Base-by-base conservation (phyloP, 192 early-diverging fungal genomes). In the Geranomyces variabilis region DNA sequence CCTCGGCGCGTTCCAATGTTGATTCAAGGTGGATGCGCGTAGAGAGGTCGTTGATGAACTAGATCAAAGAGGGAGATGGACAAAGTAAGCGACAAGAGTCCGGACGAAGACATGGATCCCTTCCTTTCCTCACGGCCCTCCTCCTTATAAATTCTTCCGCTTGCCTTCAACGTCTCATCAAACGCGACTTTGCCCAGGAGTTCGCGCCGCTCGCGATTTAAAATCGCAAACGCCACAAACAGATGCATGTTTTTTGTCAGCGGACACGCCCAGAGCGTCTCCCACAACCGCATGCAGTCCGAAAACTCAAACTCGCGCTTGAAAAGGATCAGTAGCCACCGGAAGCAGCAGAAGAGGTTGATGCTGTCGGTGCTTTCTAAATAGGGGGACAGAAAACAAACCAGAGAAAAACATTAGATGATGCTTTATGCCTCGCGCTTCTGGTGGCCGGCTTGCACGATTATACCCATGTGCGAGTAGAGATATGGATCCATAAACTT, bases 311-410 rank as follows among this genome's bases (percentile, higher is more conserved):
- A 97, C 78, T 99, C 97, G 51, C 97, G 89, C 78, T 99, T 99
- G 77, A 96, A 99, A 82, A 92, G 92, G 31, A 99, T 89, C 43
- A 99, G 74, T 21, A 99, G 81, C 96, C 96, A 99, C 36, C 97
- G 91, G 85, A 97, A 99, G 79, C 96, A 98, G 77, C 90, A 95
- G 73, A 99, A 99, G 69, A 99, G 84, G 78, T 99, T 96, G 62
- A 88, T 81, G 0, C 92, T 89, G 43, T 97, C 96, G 63, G 86
- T 88, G 36, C 76, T 77, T 57, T 93, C 89, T 84, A 48, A 13
- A 47, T 31, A n/a, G n/a, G n/a, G n/a, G n/a, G 14, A 53, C 19
- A 67, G n/a, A 12, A 67, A 30, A 67, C 22, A 49, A 31, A 67
- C 12, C 19, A 13, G 12, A 47, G 19, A 47, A 47, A 47, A 47